Evolutionary conservation across 495 filamentous ascomycete genomes (phyloP).

Genomic region (Penicillium egyptiacum): DNA sequence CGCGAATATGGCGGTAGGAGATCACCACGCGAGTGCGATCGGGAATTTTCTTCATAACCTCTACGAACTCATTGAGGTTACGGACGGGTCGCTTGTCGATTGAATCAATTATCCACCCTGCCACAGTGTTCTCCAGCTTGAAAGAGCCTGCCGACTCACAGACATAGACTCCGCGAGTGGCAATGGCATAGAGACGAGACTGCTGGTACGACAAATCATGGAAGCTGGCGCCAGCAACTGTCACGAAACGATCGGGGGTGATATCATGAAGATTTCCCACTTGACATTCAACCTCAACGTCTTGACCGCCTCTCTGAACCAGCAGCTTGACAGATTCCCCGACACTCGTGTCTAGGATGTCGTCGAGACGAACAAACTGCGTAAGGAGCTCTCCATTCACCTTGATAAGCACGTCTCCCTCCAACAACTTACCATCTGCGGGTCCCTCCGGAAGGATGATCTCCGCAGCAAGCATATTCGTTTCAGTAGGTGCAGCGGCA

Average conservation of each 20-base stretch:
- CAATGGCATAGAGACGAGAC: constrained; percentile 87
- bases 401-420: constrained; percentile 93
- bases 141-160: constrained; percentile 96
- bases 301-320: constrained; percentile 83
- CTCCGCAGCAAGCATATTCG: constrained; percentile 94
- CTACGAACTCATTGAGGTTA: constrained; percentile 83
- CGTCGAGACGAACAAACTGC: constrained; percentile 90
- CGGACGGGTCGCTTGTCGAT: constrained; percentile 88
- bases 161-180: constrained; percentile 87
- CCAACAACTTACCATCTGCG: constrained; percentile 78
- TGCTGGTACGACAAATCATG: constrained; percentile 97
- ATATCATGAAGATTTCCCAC: constrained; percentile 93
- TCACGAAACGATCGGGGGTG: constrained; percentile 92
- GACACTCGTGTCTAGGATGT: constrained; percentile 87
- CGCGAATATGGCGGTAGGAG: constrained; percentile 91
- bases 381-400: constrained; percentile 94
- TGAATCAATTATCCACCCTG: constrained; percentile 91
- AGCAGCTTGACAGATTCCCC: constrained; percentile 69
- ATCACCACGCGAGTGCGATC: constrained; percentile 87
- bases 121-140: constrained; percentile 84
- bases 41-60: constrained; percentile 86
- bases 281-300: constrained; percentile 79
- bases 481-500: constrained; percentile 83
- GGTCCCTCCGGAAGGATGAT: constrained; percentile 91
- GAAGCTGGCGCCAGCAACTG: constrained; percentile 89